phyloP scores from a whole-genome alignment of 768 basidiomycete species.

The Chlorophyllum brunneum region DNA sequence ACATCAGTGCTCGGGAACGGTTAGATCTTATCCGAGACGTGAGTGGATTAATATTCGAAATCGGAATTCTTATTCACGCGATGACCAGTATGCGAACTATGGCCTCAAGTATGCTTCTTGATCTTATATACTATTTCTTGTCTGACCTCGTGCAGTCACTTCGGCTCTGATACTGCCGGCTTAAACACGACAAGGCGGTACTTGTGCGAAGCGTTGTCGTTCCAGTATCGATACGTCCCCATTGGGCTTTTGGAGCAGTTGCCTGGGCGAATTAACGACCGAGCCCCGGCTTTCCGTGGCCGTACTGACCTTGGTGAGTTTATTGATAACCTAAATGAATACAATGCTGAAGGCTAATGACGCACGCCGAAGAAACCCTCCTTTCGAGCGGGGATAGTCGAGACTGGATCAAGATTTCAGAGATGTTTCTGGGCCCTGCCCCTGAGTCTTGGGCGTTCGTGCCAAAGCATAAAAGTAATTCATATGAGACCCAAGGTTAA shows the following conservation, averaged over 20 bases:
- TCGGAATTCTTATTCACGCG: neutral
- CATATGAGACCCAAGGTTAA: constrained; percentile 56
- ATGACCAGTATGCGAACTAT: constrained; percentile 72
- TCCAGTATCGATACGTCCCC: constrained; percentile 95
- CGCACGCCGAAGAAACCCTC: constrained; percentile 62
- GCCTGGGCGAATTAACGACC: constrained; percentile 84
- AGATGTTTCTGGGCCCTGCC: constrained; percentile 90
- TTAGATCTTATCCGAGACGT: constrained; percentile 78
- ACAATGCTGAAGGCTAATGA: neutral
- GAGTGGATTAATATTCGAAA: constrained; percentile 17
- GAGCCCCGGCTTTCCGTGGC: constrained; percentile 84
- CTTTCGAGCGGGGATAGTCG: constrained; percentile 73
- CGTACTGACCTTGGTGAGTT: constrained; percentile 80
- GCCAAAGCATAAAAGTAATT: constrained; percentile 94
- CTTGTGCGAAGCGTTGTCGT: constrained; percentile 92
- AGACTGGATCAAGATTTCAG: constrained; percentile 92
- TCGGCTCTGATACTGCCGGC: constrained; percentile 84
- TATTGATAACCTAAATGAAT: neutral
- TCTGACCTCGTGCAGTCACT: constrained; percentile 47
- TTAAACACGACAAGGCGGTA: constrained; percentile 90
- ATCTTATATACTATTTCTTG: neutral
- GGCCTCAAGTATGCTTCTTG: constrained; percentile 62
- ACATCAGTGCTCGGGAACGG: constrained; percentile 82
- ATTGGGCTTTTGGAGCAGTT: constrained; percentile 85
- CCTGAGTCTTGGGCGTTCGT: constrained; percentile 83